Evolutionary conservation across 2,329 filamentous ascomycete genomes (phyloP).

Genomic region (Tetracladium maxilliforme): DNA sequence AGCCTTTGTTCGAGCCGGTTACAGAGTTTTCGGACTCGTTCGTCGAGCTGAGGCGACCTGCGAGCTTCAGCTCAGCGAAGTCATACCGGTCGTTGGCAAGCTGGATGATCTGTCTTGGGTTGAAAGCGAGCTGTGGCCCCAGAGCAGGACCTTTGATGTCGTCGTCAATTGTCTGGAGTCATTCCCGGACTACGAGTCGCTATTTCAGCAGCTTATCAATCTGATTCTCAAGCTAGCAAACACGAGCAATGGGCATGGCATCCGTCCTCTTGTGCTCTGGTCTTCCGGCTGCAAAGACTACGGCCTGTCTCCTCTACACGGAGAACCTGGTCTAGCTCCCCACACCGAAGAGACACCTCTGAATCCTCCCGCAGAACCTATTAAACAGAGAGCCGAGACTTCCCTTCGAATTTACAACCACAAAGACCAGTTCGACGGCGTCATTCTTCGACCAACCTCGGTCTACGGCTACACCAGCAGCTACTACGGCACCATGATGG

Average conservation of each 20-base stretch:
- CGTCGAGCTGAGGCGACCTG: constrained; percentile 15
- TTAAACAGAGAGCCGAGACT: constrained; percentile 15
- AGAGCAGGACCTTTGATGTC: constrained; percentile 18
- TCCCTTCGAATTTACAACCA: constrained; percentile 21
- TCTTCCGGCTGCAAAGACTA: constrained; percentile 36
- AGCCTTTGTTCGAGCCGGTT: constrained; percentile 28
- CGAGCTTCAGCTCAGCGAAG: constrained; percentile 17
- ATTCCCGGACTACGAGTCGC: constrained; percentile 19
- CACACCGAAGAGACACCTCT: constrained; percentile 27
- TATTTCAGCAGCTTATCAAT: constrained; percentile 19
- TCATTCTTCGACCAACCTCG: constrained; percentile 27
- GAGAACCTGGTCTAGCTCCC: constrained; percentile 17
- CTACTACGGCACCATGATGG: constrained; percentile 25
- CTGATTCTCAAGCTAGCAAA: constrained; percentile 18
- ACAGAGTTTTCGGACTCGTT: constrained; percentile 26
- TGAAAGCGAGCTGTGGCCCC: constrained; percentile 8
- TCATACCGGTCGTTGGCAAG: constrained; percentile 23
- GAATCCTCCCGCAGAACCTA: constrained; percentile 11
- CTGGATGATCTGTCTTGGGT: constrained; percentile 18
- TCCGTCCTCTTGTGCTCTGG: constrained; percentile 25
- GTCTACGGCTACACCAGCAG: constrained; percentile 29
- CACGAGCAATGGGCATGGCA: constrained; percentile 15
- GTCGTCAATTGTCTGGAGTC: constrained; percentile 27
- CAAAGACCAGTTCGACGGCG: constrained; percentile 22
- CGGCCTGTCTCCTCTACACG: constrained; percentile 18